A percentile compares a stretch with the other conserved stretches of the same genome.
These are phyloP conservation scores for Elsinoe ampelina DNA, from an alignment of 2,329 filamentous ascomycete species.

Conservation along the genomic window DNA sequence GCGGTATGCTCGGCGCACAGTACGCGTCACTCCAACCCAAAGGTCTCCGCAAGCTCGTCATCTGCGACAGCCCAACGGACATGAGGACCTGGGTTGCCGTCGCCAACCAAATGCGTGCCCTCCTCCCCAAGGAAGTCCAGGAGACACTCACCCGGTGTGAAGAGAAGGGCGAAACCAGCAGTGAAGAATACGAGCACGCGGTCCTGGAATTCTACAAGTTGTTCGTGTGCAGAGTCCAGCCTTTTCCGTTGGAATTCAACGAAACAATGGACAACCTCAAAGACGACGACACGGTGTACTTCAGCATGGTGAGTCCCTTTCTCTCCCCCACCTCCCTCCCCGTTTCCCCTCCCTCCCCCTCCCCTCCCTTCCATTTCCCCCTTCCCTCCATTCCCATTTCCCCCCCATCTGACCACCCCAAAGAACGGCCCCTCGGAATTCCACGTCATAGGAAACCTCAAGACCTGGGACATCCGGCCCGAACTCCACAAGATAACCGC, in stretches of 20 bases:
- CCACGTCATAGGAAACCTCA: slow-evolving; percentile 32
- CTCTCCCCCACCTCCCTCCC: too few species aligned
- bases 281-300: slow-evolving; percentile 28
- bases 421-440: slow-evolving; percentile 33
- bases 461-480: slow-evolving; percentile 30
- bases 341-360: too few species aligned
- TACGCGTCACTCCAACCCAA: slow-evolving; percentile 33
- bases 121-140: slow-evolving; percentile 24
- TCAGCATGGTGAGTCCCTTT: slow-evolving; percentile 25
- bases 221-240: slow-evolving; percentile 25
- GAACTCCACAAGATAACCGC: slow-evolving; percentile 31
- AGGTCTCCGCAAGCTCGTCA: slow-evolving; percentile 33
- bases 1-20: slow-evolving; percentile 41
- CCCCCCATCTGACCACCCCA: too few species aligned
- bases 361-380: too few species aligned
- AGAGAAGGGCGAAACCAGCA: slow-evolving; percentile 22
- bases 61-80: slow-evolving; percentile 23
- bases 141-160: slow-evolving; percentile 25
- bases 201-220: slow-evolving; percentile 24
- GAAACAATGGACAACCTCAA: slow-evolving; percentile 23
- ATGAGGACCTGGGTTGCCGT: slow-evolving; percentile 25
- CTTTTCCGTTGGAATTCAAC: slow-evolving; percentile 23
- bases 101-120: slow-evolving; percentile 20
- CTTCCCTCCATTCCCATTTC: too few species aligned
- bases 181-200: slow-evolving; percentile 26